Evolutionary conservation across 108 stramenopile species (phyloP), one percentile per base, ranked within the genome.

Genomic region (Aurantiochytrium sp.): DNA sequence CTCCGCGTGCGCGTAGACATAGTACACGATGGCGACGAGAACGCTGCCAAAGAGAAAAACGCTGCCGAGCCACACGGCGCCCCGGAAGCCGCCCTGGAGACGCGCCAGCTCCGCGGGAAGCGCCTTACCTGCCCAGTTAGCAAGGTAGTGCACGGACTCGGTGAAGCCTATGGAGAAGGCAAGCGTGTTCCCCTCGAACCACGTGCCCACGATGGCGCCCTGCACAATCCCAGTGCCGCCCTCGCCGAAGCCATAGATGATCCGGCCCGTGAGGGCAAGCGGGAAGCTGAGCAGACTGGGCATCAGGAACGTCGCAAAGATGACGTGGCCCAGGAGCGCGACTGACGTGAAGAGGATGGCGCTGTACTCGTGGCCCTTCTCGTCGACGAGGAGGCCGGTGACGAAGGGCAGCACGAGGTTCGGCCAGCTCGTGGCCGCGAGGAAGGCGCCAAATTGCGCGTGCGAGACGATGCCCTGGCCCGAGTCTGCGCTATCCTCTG

Each of bases 201-300:
- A 81, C 0, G 73, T 81, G n/a, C 73, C 73, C 10, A 81, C 45
- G 32, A 81, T 81, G 45, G 73, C 73, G 45, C 73, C 73, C 24
- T 81, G 73, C 73, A 81, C 73, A 2, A 81, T 81, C 10, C 73
- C 73, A 48, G 73, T 81, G 12, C 73, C 73, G 30, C 73, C 73
- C 2, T 81, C 73, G 2, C 73, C 73, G 39, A 81, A 81, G 12
- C 73, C 73, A 48, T 81, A 81, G 12, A 81, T 12, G 8, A 81
- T 24, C 8, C 73, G 39, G 17, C 73, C 73, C 1, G 30, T 12
- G 19, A 81, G 45, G 12, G 73, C 73, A 1, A 48, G 45, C 42
- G 45, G 45, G 24, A 81, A 81, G 73, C 73, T 81, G 10, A 48
- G 6, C 6, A 81, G 73, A 2, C 32, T 81, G 12, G 73, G 73